These are phyloP conservation scores for Aphanomyces cochlioides DNA, from an alignment of 352 stramenopile species.

Conservation along the genomic window DNA sequence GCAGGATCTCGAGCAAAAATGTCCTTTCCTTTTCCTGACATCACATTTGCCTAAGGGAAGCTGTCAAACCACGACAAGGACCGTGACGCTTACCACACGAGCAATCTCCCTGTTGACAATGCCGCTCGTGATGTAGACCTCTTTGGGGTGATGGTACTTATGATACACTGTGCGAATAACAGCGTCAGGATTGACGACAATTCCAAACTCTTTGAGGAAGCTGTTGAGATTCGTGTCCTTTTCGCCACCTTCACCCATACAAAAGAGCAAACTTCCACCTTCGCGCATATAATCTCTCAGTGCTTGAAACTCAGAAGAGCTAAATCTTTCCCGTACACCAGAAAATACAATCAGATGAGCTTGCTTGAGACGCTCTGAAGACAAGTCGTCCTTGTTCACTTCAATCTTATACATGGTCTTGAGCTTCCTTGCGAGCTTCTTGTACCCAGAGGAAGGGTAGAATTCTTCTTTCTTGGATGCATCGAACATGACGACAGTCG, in stretches of 20 bases:
- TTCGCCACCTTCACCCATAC: constrained; percentile 90
- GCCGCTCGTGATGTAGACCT: constrained; percentile 92
- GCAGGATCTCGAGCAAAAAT: constrained; percentile 38
- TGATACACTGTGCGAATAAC: constrained; percentile 93
- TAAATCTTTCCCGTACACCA: constrained; percentile 86
- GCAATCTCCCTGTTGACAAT: constrained; percentile 92
- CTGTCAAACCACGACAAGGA: background rate
- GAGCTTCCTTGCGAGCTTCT: constrained; percentile 91
- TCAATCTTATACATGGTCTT: constrained; percentile 86
- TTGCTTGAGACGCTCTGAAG: constrained; percentile 81
- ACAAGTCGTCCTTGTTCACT: constrained; percentile 94
- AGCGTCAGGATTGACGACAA: constrained; percentile 81
- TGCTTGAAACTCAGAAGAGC: constrained; percentile 75
- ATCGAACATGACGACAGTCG: constrained; percentile 83
- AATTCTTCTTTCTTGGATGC: constrained; percentile 92
- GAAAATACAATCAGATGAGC: constrained; percentile 87
- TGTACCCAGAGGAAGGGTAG: constrained; percentile 88
- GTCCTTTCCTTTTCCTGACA: constrained; percentile 64
- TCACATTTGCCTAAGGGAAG: constrained; percentile 43
- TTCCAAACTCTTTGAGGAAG: constrained; percentile 91
- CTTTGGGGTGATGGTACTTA: constrained; percentile 96
- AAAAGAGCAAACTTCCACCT: constrained; percentile 88
- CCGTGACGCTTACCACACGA: constrained; percentile 42
- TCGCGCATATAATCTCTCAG: constrained; percentile 86
- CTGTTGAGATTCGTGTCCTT: constrained; percentile 94